Percentiles rank a stretch among this genome's conserved stretches.
Evolutionary conservation across 2,329 filamentous ascomycete species (phyloP).

Genomic region (Alternaria gaisen): DNA sequence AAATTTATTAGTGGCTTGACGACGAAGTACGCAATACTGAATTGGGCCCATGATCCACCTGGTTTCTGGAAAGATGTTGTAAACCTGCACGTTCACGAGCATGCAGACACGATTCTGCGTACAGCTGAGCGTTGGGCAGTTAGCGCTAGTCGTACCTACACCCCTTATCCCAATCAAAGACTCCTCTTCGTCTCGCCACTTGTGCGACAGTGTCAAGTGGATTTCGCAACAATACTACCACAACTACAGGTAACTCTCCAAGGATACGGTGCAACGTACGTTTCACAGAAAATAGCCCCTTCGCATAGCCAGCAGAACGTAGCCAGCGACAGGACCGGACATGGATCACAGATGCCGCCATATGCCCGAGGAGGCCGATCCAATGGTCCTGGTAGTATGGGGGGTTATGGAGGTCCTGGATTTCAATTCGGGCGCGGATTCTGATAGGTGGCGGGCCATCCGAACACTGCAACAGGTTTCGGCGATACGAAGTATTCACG

Average conservation of each 20-base stretch:
- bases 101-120: slow-evolving; percentile 17
- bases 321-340: not conserved
- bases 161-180: not conserved
- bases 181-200: no score
- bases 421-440: not conserved
- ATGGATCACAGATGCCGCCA: not conserved
- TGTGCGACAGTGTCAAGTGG: no score
- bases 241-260: slow-evolving; percentile 1
- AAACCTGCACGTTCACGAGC: slow-evolving; percentile 21
- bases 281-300: not conserved
- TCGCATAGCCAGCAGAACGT: not conserved
- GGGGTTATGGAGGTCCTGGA: not conserved
- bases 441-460: not conserved
- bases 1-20: not conserved
- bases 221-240: not conserved
- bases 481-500: not conserved
- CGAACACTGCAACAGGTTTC: not conserved
- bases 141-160: not conserved
- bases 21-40: not conserved
- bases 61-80: slow-evolving; percentile 26
- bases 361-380: not conserved
- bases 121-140: slow-evolving; percentile 16
- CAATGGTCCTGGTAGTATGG: not conserved
- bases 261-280: slow-evolving; percentile 12
- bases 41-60: slow-evolving; percentile 6